A percentile compares a stretch with the other conserved stretches of the same genome.
These are phyloP conservation scores for Salix suchowensis DNA, from an alignment of 345 rosid species.

Conservation along the genomic window DNA sequence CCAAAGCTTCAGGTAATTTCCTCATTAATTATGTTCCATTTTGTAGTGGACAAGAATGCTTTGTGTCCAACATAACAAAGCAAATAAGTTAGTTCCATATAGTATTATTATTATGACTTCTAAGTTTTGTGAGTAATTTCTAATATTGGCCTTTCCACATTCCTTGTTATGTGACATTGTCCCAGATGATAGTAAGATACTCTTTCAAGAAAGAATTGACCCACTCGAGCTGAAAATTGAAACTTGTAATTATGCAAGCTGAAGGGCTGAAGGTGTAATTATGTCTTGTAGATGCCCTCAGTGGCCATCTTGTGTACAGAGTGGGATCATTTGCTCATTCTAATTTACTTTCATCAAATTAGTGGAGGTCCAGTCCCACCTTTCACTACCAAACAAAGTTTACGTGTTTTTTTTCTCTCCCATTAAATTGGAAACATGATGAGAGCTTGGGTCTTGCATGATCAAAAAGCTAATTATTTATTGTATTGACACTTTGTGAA, in stretches of 20 bases:
- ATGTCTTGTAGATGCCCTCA: not conserved
- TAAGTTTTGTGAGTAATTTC: not conserved
- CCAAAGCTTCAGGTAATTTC: slow-evolving; percentile 42
- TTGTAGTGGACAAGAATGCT: not conserved
- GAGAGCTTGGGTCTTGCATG: not conserved
- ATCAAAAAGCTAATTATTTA: not conserved
- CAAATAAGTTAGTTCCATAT: not conserved
- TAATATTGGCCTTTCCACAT: not conserved
- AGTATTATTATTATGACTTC: not conserved
- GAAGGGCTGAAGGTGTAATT: not conserved
- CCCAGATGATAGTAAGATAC: not conserved
- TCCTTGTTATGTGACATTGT: not conserved
- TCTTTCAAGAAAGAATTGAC: not conserved
- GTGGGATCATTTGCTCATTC: not conserved
- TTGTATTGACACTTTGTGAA: not conserved
- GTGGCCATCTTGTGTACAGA: not conserved
- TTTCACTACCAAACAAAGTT: too few species aligned
- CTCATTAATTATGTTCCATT: not conserved
- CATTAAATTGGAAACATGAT: not conserved
- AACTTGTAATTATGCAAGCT: not conserved
- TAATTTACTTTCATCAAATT: not conserved
- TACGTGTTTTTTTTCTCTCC: not conserved
- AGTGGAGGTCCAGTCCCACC: too few species aligned
- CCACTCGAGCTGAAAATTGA: not conserved
- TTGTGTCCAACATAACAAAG: not conserved